Conservation (phyloP, 2,329 filamentous ascomycete species). For the Allantophomopsis lycopodina region DNA sequence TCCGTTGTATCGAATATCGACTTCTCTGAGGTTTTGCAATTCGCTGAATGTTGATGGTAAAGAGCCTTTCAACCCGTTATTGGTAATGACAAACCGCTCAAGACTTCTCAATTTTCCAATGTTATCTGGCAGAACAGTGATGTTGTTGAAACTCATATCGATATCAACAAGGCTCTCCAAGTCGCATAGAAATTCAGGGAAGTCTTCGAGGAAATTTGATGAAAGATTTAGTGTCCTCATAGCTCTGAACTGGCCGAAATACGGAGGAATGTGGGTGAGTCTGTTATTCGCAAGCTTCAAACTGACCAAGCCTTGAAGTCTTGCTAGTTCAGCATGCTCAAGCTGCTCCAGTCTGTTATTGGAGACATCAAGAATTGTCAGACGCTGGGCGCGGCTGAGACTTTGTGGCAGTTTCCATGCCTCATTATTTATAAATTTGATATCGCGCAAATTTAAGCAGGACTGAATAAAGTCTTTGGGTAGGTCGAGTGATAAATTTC, state of each 20-base stretch:
- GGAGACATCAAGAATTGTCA: constrained; percentile 87
- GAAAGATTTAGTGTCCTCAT: constrained; percentile 82
- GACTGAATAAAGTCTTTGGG: constrained; percentile 94
- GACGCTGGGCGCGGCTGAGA: constrained; percentile 62
- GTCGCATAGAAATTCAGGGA: constrained; percentile 75
- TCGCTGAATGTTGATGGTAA: constrained; percentile 61
- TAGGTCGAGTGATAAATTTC: constrained; percentile 82
- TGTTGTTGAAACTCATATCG: constrained; percentile 93
- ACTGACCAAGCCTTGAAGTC: constrained; percentile 65
- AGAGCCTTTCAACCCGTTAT: constrained; percentile 71
- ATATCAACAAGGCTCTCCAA: constrained; percentile 78
- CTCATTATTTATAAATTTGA: constrained; percentile 94
- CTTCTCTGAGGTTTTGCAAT: constrained; percentile 69
- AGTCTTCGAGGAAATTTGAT: constrained; percentile 78
- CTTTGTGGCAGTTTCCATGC: constrained; percentile 75
- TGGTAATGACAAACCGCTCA: constrained; percentile 88
- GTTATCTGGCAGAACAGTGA: constrained; percentile 60
- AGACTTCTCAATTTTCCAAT: constrained; percentile 69
- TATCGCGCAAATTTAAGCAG: constrained; percentile 81
- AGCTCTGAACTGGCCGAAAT: constrained; percentile 68
- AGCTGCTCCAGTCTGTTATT: constrained; percentile 87
- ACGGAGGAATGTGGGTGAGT: constrained; percentile 61
- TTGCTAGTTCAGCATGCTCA: constrained; percentile 70
- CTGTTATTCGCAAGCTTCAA: constrained; percentile 92
- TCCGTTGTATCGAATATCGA: constrained; percentile 88